Evolutionary conservation across 2,329 filamentous ascomycete genomes (phyloP).

Genomic region (Nigrograna mackinnonii): DNA sequence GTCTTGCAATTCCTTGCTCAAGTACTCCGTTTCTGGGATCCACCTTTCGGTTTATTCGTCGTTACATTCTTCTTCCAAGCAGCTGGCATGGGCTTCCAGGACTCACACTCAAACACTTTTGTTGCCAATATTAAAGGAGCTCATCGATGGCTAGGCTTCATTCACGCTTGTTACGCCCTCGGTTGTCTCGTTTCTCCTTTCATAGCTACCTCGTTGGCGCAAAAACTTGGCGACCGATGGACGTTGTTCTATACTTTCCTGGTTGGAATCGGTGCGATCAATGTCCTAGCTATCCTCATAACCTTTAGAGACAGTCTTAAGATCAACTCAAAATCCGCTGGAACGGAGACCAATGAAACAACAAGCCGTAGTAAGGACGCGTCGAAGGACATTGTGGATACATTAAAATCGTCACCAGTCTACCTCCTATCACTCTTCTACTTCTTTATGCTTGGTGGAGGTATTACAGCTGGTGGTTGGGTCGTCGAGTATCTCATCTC

Average conservation of each 20-base stretch:
- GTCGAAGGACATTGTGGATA: slow-evolving; percentile 48
- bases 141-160: slow-evolving; percentile 65
- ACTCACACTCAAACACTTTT: slow-evolving; percentile 66
- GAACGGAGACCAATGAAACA: background rate
- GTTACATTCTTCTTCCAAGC: slow-evolving; percentile 62
- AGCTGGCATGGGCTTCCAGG: slow-evolving; percentile 65
- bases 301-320: slow-evolving; percentile 56
- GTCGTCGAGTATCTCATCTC: slow-evolving; percentile 67
- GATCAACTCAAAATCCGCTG: slow-evolving; percentile 11
- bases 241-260: slow-evolving; percentile 61
- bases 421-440: slow-evolving; percentile 66
- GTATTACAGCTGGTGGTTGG: slow-evolving; percentile 64
- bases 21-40: slow-evolving; percentile 58
- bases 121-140: slow-evolving; percentile 56
- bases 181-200: slow-evolving; percentile 63
- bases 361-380: slow-evolving; percentile 38
- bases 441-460: slow-evolving; percentile 64
- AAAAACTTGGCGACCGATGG: slow-evolving; percentile 55
- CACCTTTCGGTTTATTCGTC: slow-evolving; percentile 61
- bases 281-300: slow-evolving; percentile 51
- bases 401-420: slow-evolving; percentile 51
- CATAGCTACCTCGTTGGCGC: slow-evolving; percentile 31
- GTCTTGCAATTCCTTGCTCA: slow-evolving; percentile 59
- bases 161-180: slow-evolving; percentile 64
- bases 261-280: slow-evolving; percentile 56